A percentile compares a stretch with the other conserved stretches of the same genome.
Evolutionary conservation across 192 early-diverging fungal species (phyloP).

Genomic region (Cetraspora pellucida): DNA sequence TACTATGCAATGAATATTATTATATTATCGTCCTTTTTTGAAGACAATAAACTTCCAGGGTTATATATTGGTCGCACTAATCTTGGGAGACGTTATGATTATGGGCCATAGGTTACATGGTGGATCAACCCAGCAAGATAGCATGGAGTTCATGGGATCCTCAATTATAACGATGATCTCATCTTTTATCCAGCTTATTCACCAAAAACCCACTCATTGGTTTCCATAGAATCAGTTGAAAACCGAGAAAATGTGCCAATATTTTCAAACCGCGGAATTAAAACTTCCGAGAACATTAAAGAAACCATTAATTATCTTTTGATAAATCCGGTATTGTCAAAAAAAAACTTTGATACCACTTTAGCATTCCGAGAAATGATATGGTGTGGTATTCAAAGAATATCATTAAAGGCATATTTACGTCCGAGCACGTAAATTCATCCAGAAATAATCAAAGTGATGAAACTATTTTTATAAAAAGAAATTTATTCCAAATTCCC

Average conservation of each 20-base stretch:
- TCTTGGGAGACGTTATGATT: constrained; percentile 47
- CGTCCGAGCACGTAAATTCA: constrained; percentile 30
- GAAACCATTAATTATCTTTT: constrained; percentile 21
- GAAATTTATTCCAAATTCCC: constrained; percentile 25
- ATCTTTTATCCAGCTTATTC: constrained; percentile 50
- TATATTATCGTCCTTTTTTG: neutral
- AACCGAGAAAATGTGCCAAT: constrained; percentile 7
- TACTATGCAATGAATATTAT: too few species aligned
- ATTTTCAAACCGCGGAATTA: constrained; percentile 15
- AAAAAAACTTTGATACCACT: constrained; percentile 39
- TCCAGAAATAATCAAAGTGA: constrained; percentile 21
- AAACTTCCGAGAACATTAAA: constrained; percentile 19
- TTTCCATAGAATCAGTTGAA: constrained; percentile 42
- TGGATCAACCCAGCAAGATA: neutral
- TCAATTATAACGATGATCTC: constrained; percentile 10
- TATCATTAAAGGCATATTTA: constrained; percentile 57
- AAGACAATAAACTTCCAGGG: constrained; percentile 57
- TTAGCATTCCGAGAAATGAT: constrained; percentile 44
- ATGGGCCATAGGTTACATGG: constrained; percentile 45
- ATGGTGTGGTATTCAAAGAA: constrained; percentile 47
- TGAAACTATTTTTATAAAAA: neutral
- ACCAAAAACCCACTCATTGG: constrained; percentile 50
- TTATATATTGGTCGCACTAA: constrained; percentile 45
- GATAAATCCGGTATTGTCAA: constrained; percentile 4
- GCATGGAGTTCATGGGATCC: neutral